A percentile compares a stretch with the other conserved stretches of the same genome.
phyloP scores from a whole-genome alignment of 495 filamentous ascomycete species.

The Hypoxylon subgilvum region DNA sequence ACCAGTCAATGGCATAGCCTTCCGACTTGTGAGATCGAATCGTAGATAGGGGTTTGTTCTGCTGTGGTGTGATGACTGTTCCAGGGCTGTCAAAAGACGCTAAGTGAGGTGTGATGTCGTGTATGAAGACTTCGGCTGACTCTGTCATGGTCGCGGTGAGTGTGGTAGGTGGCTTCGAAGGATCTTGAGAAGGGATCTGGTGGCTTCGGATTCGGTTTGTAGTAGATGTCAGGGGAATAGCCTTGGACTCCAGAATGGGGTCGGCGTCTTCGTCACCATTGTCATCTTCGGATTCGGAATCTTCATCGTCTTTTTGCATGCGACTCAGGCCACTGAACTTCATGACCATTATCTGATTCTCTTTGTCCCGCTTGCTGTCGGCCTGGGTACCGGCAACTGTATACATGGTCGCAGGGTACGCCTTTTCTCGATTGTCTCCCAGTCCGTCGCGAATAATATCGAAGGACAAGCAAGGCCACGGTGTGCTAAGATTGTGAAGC shows the following conservation, averaged over 20 bases:
- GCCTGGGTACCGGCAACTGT: slow-evolving; percentile 94
- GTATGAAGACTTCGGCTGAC: slow-evolving; percentile 83
- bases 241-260: slow-evolving; percentile 90
- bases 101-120: slow-evolving; percentile 89
- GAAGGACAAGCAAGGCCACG: slow-evolving; percentile 96
- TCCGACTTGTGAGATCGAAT: slow-evolving; percentile 90
- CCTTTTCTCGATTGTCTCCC: slow-evolving; percentile 80
- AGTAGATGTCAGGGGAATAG: slow-evolving; percentile 80
- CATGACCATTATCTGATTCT: slow-evolving; percentile 93
- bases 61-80: slow-evolving; percentile 74
- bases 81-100: slow-evolving; percentile 87
- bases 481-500: slow-evolving; percentile 88
- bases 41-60: slow-evolving; percentile 83
- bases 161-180: slow-evolving; percentile 73
- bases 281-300: slow-evolving; percentile 72
- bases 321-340: slow-evolving; percentile 89
- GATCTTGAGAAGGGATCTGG: slow-evolving; percentile 71
- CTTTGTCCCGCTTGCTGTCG: slow-evolving; percentile 70
- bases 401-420: slow-evolving; percentile 91
- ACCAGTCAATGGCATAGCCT: slow-evolving; percentile 96
- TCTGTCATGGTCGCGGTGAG: slow-evolving; percentile 92
- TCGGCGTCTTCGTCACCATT: slow-evolving; percentile 83
- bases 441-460: slow-evolving; percentile 88
- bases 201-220: slow-evolving; percentile 91
- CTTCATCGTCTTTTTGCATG: slow-evolving; percentile 72